Conservation (phyloP, 208 protist genomes). For the Tritrichomonas musculus region DNA sequence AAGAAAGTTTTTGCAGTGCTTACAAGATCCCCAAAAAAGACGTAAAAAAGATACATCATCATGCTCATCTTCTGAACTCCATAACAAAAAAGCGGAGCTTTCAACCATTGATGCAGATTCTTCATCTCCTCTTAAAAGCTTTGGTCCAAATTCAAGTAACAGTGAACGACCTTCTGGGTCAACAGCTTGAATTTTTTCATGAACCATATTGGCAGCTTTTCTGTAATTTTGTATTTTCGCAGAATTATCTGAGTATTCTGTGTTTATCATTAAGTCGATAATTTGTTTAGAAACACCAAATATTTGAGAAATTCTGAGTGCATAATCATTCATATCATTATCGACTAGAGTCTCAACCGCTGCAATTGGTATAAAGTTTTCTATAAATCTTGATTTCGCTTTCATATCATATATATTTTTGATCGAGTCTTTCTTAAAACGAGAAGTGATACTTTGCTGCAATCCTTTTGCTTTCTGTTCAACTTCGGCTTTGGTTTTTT, state of each 20-base stretch:
- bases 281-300: neutral
- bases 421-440: neutral
- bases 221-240: neutral
- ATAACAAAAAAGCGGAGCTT: neutral
- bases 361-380: neutral
- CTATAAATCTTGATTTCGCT: neutral
- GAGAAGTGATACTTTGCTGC: neutral
- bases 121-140: neutral
- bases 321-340: neutral
- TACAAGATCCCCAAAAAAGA: neutral
- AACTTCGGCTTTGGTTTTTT: neutral
- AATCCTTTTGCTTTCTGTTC: neutral
- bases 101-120: neutral
- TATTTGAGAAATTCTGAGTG: neutral
- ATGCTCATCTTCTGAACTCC: neutral
- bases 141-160: neutral
- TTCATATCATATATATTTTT: neutral
- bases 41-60: neutral
- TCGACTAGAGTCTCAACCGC: neutral
- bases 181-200: neutral
- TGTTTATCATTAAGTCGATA: neutral
- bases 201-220: neutral
- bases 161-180: neutral
- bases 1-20: neutral
- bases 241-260: neutral